Evolutionary conservation across 1,284 basidiomycete species (phyloP), one percentile per base, ranked within the genome.

Genomic region (Schizophyllum commune): DNA sequence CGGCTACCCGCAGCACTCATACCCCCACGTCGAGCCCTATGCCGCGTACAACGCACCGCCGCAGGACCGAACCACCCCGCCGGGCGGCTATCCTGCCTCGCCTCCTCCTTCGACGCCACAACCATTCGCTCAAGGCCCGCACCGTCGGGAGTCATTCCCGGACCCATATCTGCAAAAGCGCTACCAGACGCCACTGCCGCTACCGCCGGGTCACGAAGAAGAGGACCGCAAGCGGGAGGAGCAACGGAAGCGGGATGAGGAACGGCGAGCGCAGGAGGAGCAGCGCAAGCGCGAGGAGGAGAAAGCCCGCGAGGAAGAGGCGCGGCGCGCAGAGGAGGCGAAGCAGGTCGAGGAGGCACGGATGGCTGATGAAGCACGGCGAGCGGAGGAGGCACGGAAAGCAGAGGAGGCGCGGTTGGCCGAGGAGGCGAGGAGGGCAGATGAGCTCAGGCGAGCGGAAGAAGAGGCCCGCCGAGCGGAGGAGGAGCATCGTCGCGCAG

Each of bases 101-200:
- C 55, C 57, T 21, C 55, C 62, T 19, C n/a, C 55, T 55, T 55
- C 27, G 57, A 57, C 59, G 61, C 59, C 65, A 53, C 47, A 59
- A 58, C 34, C 64, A 58, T 39, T 61, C 52, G 32, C 60, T 7
- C 22, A 58, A 47, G 39, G 32, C 65, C 68, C 22, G 58, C 53
- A 55, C 11, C 11, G 27, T 2, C 53, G 62, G 2, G 69, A 71
- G 6, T 47, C 39, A 2, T 67, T 77, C 1, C 73, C 74, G 1
- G 80, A 82, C 65, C 77, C 79, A 27, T 77, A 80, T 64, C 71
- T 79, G 4, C 67, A 71, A 52, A 69, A 71, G 20, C 73, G 79
- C 20, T 84, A 84, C 68, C 75, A 79, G 56, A 71, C 75, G 1
- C 79, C 79, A 5, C 72, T 83, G n/a, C 80, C 83, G 15, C 74